phyloP scores from a whole-genome alignment of 768 basidiomycete species.

The Suillus americanus region DNA sequence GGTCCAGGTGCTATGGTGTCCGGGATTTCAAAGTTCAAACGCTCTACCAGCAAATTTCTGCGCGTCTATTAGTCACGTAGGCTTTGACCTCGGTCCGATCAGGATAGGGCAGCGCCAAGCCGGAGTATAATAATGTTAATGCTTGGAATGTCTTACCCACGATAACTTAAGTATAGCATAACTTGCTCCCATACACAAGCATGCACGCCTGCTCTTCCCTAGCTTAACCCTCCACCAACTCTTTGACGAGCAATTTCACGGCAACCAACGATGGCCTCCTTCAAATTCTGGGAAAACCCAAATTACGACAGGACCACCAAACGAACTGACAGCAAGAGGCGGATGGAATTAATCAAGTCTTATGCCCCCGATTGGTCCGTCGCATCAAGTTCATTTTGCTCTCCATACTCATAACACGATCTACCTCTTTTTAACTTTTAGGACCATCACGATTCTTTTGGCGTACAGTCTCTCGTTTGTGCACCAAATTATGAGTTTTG shows the following conservation, averaged over 20 bases:
- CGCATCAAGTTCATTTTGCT: neutral
- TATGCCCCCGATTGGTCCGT: constrained; percentile 79
- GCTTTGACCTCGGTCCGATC: neutral
- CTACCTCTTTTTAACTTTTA: constrained; percentile 40
- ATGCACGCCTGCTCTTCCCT: neutral
- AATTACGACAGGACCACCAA: constrained; percentile 12
- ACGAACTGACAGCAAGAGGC: constrained; percentile 26
- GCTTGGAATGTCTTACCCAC: neutral
- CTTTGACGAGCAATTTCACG: constrained; percentile 9
- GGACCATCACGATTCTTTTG: constrained; percentile 66
- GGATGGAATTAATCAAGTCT: constrained; percentile 49
- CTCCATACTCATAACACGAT: constrained; percentile 1
- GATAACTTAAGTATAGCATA: neutral
- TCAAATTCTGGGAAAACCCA: neutral
- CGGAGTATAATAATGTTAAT: neutral
- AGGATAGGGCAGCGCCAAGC: neutral
- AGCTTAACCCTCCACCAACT: constrained; percentile 14
- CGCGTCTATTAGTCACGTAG: neutral
- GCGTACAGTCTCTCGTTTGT: constrained; percentile 45
- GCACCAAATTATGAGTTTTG: neutral
- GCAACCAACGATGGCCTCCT: neutral
- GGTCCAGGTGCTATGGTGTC: neutral
- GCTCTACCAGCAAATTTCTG: neutral
- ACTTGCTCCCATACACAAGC: neutral
- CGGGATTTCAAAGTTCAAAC: constrained; percentile 5